Evolutionary conservation across 371 early-diverging fungal species (phyloP).

Genomic region (Rhizopus arrhizus): DNA sequence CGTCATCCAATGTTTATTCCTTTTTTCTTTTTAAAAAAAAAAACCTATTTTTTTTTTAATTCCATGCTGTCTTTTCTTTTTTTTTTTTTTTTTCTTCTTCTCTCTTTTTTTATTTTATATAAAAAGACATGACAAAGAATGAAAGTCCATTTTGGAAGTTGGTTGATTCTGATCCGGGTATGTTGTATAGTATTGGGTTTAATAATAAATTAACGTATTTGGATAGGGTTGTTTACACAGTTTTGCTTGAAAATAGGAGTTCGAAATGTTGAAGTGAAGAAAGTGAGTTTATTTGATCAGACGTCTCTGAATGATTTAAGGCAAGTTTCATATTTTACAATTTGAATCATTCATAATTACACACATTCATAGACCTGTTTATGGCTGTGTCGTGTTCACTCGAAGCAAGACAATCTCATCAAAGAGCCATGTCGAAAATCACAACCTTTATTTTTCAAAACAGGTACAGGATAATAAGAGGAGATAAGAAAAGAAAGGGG

Average conservation of each 20-base stretch:
- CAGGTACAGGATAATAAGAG: conserved; percentile 14
- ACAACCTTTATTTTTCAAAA: conserved; percentile 23
- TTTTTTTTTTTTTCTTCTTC: conserved; percentile 14
- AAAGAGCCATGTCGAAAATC: conserved; percentile 1
- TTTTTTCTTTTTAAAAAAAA: conserved; percentile 7
- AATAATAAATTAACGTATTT: not conserved
- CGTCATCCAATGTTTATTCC: not conserved
- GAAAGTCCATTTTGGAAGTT: no score
- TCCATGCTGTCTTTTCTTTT: not conserved
- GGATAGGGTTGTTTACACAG: conserved; percentile 20
- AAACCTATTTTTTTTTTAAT: conserved; percentile 1
- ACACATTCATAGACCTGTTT: conserved; percentile 20
- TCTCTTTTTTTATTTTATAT: conserved; percentile 11
- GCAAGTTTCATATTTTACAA: conserved; percentile 11
- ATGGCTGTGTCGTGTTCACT: conserved; percentile 23
- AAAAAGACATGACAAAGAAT: conserved; percentile 14
- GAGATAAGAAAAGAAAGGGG: not conserved
- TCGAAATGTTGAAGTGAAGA: conserved; percentile 23
- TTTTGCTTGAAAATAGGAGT: conserved; percentile 28
- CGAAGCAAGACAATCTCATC: conserved; percentile 7
- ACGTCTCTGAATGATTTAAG: conserved; percentile 15
- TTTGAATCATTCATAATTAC: not conserved
- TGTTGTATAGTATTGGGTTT: not conserved
- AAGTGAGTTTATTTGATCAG: conserved; percentile 11
- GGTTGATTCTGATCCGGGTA: conserved; percentile 16